Evolutionary conservation across 2,329 filamentous ascomycete genomes (phyloP).

Genomic region (Neopestalotiopsis rosae): DNA sequence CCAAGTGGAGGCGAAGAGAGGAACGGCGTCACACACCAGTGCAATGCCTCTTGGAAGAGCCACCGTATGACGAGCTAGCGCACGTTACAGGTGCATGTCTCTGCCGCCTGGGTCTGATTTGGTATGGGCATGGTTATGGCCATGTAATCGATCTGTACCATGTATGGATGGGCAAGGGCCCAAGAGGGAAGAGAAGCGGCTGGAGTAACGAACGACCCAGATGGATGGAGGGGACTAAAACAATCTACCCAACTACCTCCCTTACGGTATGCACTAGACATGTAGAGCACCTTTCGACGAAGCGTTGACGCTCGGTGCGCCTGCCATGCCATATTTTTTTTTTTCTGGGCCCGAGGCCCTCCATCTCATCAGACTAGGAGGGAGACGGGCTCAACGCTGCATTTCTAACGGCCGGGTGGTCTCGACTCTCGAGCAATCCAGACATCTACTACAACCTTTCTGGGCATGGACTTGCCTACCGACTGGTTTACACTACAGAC

Average conservation of each 20-base stretch:
- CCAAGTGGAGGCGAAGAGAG: constrained; percentile 8
- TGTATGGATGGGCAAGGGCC: not conserved
- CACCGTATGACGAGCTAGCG: constrained; percentile 19
- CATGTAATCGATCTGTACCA: not conserved
- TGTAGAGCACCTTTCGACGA: constrained; percentile 7
- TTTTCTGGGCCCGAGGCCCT: not conserved
- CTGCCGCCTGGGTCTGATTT: constrained; percentile 4
- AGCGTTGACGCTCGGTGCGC: constrained; percentile 14
- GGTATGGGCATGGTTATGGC: not conserved
- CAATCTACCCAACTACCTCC: not conserved
- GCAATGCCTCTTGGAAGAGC: constrained; percentile 9
- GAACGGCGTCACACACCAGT: constrained; percentile 18
- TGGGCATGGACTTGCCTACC: not conserved
- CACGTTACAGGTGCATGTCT: constrained; percentile 22
- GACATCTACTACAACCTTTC: not conserved
- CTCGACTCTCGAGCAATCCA: not conserved
- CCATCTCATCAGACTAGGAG: constrained; percentile 10
- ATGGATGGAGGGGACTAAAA: not conserved
- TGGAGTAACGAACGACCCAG: not conserved
- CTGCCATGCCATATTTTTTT: not conserved
- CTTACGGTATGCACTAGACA: not conserved
- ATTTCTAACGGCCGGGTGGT: constrained; percentile 15
- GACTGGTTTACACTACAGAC: not conserved
- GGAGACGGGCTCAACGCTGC: constrained; percentile 8
- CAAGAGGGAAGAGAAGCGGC: not conserved